Base-by-base conservation (phyloP, 2,329 filamentous ascomycete species). In the Colletotrichum sp. region DNA sequence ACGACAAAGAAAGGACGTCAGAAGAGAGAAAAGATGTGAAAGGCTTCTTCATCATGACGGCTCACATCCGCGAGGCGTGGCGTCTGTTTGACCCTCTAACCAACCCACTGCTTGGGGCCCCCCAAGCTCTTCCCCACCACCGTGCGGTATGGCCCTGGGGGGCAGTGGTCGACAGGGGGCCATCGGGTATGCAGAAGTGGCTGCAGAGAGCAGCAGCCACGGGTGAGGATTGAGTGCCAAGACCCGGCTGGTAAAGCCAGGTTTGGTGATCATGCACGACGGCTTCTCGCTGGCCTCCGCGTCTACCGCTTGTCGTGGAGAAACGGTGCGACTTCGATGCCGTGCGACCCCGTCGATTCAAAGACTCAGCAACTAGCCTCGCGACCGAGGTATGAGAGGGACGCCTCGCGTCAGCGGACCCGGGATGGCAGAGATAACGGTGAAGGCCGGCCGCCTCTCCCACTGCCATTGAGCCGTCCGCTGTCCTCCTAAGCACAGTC, bases 71-170 rank as follows among this genome's bases (percentile, higher is more conserved):
- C 52, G 39, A 72, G 63, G 55, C 55, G 69, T 75, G 69, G 72
- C 68, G 72, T 44, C 52, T 62, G 52, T 74, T 36, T 71, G 71
- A 65, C 30, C 59, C 59, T 34, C 67, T 21, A 57, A 59, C 26
- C 44, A 57, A 59, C 44, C 44, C 49, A 36, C 67, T 28, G 28
- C 21, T 44, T 44, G 59, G 39, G 32, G 36, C 34, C 52, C 70
- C 73, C 28, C n/a, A 24, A 68, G 55, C 63, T 75, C 6, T 55
- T 62, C 55, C 72, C 73, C 64, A 76, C 73, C 73, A 76, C 70
- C 70, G 64, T 34, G 18, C 64, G 73, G 70, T 18, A 76, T 65
- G 73, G 24, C 55, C 32, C 16, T 21, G 55, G 32, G n/a, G 34
- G 34, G 8, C 34, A 59, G 49, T 28, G 26, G 64, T 63, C n/a